phyloP scores from a whole-genome alignment of 202 grass and related monocot genomes.

The Zizania palustris region DNA sequence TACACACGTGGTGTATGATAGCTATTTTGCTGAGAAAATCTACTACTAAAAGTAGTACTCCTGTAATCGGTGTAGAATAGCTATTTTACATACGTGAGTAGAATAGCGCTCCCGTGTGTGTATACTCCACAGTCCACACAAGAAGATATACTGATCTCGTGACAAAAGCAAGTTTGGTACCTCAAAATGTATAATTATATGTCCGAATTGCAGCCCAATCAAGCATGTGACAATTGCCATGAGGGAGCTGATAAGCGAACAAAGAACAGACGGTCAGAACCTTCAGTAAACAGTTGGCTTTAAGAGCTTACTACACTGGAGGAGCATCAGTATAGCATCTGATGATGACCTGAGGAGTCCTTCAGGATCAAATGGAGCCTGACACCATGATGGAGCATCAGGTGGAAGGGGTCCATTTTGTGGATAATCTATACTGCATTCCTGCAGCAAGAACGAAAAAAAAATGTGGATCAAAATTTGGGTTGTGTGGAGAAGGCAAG shows the following conservation, averaged over 20 bases:
- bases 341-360: conserved; percentile 48
- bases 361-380: conserved; percentile 71
- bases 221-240: conserved; percentile 66
- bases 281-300: not conserved
- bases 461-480: conserved; percentile 2
- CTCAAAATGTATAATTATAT: conserved; percentile 60
- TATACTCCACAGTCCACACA: no score
- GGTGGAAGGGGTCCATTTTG: conserved; percentile 62
- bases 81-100: no score
- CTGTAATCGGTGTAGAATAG: no score
- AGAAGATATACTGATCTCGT: not conserved
- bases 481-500: not conserved
- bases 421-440: conserved; percentile 63
- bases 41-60: no score
- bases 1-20: no score
- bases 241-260: conserved; percentile 47
- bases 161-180: conserved; percentile 25
- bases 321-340: no score
- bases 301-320: no score
- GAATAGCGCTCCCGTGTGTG: no score
- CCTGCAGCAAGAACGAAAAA: conserved; percentile 37
- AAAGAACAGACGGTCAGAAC: conserved; percentile 4
- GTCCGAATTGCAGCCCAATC: conserved; percentile 74
- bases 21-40: no score
- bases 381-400: conserved; percentile 64